Evolutionary conservation across 768 basidiomycete genomes (phyloP), one percentile per base, ranked within the genome.

Genomic region (Kwoniella sp.): DNA sequence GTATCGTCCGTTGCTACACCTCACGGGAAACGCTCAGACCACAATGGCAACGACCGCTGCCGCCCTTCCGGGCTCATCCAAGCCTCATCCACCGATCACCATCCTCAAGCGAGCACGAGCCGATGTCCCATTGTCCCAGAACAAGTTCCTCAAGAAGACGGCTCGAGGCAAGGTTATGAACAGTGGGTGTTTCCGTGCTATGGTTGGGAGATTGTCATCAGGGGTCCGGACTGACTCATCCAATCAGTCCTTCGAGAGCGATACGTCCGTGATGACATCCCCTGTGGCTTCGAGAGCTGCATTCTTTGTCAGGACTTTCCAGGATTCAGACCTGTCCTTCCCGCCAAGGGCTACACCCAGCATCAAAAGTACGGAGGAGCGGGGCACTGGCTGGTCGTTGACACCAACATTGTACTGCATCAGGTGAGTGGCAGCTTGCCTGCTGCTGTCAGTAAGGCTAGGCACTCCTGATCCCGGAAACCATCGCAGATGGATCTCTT

Each of bases 111-210:
- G 74, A 40, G 55, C 67, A 2, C n/a, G 71, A 11, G 56, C 47
- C n/a, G 73, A 74, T 55, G 42, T 67, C n/a, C 60, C 69, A 0
- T 59, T 74, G 20, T 59, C 88, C 0, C 89, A 89, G 63, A 84
- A 87, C 55, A 93, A 89, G 71, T 98, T 91, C 75, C 87, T 91
- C 79, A 93, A 89, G 75, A 98, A 98, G 76, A 96, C 95, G 0
- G 86, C 88, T 0, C 78, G 83, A 62, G 95, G 95, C 14, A 92
- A 91, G 68, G 89, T 99, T 17, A 82, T 92, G 67, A 95, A 92
- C 78, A 86, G 92, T 89, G 41, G 37, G 78, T 41, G 10, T 20
- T 36, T 12, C 20, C 19, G 15, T 12, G 69, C 44, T 17, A 0
- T 10, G 29, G 19, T 47, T 26, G 22, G 20, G n/a, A 33, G 28